Evolutionary conservation across 225 moss, liverwort and hornwort species (phyloP), one percentile per base, ranked within the genome.

Genomic region (Polytrichum formosum): DNA sequence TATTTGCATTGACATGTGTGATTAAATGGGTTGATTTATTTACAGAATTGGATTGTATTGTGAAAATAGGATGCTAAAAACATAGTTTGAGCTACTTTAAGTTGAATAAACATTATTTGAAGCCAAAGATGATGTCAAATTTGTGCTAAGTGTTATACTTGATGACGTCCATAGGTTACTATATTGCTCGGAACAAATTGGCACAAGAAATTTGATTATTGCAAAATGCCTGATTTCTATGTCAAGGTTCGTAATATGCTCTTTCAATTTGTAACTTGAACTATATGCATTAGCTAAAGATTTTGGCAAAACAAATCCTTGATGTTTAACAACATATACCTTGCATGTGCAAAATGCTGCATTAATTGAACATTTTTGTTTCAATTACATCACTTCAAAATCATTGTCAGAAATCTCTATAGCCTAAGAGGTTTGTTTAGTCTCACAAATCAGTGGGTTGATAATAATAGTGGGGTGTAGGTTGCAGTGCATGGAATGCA

Each of bases 181-280:
- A 67, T 98, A 22, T 66, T 98, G 5, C 53, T 94, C 31, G 94
- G 94, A 21, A 92, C 97, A 55, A 84, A 89, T 60, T 98, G 97
- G 97, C 91, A 94, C 72, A 91, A 80, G 67, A 62, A 82, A 65
- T 94, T 92, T 64, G 94, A 98, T 72, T 0, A 74, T 26, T 72
- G 90, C 31, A 94, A 91, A 81, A 87, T 85, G 61, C 94, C 94
- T 17, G 97, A 98, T 59, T 94, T 94, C 70, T 94, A 87, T 75
- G 92, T 92, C 17, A 90, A 89, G 91, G 96, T 96, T 5, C 10
- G 60, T n/a, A n/a, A 60, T 4, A 60, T 26, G 22, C 5, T 22
- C 0, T 22, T 60, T n/a, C 60, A 60, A n/a, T n/a, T 60, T 25
- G 2, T 60, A 6, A 1, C 21, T 60, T n/a, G 5, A 6, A 0